Conservation (phyloP, 2,329 filamentous ascomycete genomes). For the Ophiostoma novo-ulmi region DNA sequence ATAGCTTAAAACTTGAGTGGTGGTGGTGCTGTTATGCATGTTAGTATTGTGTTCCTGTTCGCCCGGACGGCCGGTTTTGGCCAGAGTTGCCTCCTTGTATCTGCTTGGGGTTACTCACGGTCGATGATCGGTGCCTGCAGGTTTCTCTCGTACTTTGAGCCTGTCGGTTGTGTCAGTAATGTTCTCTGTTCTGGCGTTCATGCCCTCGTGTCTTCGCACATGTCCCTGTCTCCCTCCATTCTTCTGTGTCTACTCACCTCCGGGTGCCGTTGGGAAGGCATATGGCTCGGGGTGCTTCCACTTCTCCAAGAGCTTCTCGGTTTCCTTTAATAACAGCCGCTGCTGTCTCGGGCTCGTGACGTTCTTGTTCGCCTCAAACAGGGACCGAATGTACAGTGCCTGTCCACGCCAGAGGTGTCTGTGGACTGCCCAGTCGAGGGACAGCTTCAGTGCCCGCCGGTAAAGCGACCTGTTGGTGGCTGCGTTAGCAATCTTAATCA, state of each 20-base stretch:
- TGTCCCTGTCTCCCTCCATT: neutral
- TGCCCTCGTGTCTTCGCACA: neutral
- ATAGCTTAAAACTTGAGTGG: slow-evolving; percentile 43
- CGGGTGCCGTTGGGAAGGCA: slow-evolving; percentile 79
- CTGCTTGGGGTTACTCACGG: slow-evolving; percentile 54
- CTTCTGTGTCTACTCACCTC: slow-evolving; percentile 53
- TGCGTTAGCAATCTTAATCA: neutral
- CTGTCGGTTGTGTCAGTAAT: slow-evolving; percentile 40
- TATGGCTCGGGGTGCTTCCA: slow-evolving; percentile 99
- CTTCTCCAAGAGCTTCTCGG: slow-evolving; percentile 78
- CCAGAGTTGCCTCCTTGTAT: neutral
- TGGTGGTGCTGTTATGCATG: slow-evolving; percentile 42
- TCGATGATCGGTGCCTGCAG: slow-evolving; percentile 72
- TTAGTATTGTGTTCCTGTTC: neutral
- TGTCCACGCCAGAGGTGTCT: slow-evolving; percentile 91
- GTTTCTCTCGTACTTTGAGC: slow-evolving; percentile 95
- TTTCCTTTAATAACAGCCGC: slow-evolving; percentile 80
- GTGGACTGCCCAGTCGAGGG: slow-evolving; percentile 93
- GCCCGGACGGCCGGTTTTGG: neutral
- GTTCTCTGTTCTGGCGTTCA: neutral
- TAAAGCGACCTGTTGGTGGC: slow-evolving; percentile 62
- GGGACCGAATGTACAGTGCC: slow-evolving; percentile 87
- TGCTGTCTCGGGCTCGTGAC: slow-evolving; percentile 80
- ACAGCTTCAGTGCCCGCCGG: slow-evolving; percentile 84
- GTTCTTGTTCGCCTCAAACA: slow-evolving; percentile 90